Evolutionary conservation across 1,284 basidiomycete genomes (phyloP).

Genomic region (Ustilago bromivora): DNA sequence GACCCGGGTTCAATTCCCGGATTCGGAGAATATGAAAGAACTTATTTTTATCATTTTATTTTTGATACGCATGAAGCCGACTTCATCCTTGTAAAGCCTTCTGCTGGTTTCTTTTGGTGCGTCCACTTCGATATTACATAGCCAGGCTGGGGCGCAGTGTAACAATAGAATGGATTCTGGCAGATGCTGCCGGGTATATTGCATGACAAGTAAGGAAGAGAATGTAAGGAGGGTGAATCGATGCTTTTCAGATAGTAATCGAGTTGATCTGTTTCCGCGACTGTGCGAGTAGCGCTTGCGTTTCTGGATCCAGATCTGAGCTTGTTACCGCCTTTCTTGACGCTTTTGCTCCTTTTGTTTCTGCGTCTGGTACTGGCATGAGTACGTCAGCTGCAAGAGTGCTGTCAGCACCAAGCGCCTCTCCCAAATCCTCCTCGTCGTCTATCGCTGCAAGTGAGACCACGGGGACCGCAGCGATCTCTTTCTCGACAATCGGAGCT

Average conservation of each 20-base stretch:
- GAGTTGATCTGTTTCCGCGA: conserved; percentile 39
- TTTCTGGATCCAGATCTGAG: conserved; percentile 25
- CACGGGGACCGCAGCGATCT: not conserved
- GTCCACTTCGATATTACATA: not conserved
- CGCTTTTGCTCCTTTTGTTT: not conserved
- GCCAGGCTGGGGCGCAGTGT: not conserved
- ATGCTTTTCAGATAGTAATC: conserved; percentile 11
- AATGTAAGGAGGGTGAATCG: not conserved
- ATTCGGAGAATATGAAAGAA: conserved; percentile 36
- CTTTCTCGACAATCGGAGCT: not conserved
- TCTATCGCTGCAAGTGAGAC: conserved; percentile 6
- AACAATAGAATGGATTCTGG: not conserved
- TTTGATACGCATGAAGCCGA: not conserved
- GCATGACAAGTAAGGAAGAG: not conserved
- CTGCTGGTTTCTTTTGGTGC: not conserved
- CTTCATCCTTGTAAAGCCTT: not conserved
- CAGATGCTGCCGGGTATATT: conserved; percentile 22
- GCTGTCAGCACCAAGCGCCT: conserved; percentile 26
- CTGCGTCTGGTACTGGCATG: not conserved
- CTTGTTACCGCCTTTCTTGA: not conserved
- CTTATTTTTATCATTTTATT: conserved; percentile 12
- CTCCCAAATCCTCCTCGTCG: conserved; percentile 43
- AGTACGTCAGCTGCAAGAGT: not conserved
- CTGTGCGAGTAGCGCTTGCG: conserved; percentile 32
- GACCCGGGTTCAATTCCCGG: conserved; percentile 62